Percentiles rank a stretch among this genome's conserved stretches.
phyloP scores from a whole-genome alignment of 768 basidiomycete genomes.

The Fomitopsis pulvina region DNA sequence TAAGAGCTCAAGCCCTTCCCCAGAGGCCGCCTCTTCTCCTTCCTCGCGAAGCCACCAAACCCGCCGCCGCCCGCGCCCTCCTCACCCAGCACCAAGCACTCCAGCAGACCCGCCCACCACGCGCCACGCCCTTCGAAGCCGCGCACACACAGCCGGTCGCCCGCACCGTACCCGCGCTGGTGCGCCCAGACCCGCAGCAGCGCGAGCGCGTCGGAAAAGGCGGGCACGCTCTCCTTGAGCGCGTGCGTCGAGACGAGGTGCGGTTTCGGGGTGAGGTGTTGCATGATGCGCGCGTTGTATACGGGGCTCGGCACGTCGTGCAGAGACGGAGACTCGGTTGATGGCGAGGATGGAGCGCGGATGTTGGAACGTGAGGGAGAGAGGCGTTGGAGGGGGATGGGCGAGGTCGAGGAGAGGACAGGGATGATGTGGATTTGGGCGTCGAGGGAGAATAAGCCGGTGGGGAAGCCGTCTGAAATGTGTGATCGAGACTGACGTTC shows the following conservation, averaged over 20 bases:
- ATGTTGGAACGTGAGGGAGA: conserved; percentile 73
- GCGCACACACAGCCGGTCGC: conserved; percentile 46
- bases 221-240: conserved; percentile 41
- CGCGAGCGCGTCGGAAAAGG: conserved; percentile 68
- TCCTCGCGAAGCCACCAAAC: conserved; percentile 18
- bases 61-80: conserved; percentile 32
- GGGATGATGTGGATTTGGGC: conserved; percentile 73
- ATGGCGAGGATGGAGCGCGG: conserved; percentile 33
- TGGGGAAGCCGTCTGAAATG: conserved; percentile 38
- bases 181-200: conserved; percentile 88
- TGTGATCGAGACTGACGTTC: conserved; percentile 1
- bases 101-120: conserved; percentile 65
- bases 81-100: conserved; percentile 60
- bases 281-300: conserved; percentile 73
- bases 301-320: conserved; percentile 54
- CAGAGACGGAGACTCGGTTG: conserved; percentile 19
- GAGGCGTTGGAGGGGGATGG: conserved; percentile 61
- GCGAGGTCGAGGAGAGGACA: conserved; percentile 47
- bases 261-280: conserved; percentile 39
- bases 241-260: conserved; percentile 40
- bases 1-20: conserved; percentile 86
- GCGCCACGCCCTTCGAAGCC: conserved; percentile 66
- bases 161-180: conserved; percentile 71
- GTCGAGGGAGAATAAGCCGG: conserved; percentile 62
- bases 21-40: conserved; percentile 45